A percentile compares a stretch with the other conserved stretches of the same genome.
phyloP scores from a whole-genome alignment of 768 basidiomycete genomes.

The Hemileccinum impolitum region DNA sequence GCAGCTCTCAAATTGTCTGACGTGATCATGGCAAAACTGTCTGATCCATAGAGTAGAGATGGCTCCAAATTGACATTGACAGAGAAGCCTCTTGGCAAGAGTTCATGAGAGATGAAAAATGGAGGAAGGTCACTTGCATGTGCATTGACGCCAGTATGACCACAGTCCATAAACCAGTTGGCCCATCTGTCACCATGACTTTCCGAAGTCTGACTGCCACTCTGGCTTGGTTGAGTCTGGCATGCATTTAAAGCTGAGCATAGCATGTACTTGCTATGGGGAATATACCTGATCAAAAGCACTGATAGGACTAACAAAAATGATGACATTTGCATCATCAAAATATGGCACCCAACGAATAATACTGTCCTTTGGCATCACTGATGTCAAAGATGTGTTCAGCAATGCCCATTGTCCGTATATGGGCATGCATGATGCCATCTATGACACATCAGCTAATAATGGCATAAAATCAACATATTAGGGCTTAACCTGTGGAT shows the following conservation, averaged over 20 bases:
- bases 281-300: slow-evolving; percentile 67
- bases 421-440: slow-evolving; percentile 85
- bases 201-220: too few species aligned
- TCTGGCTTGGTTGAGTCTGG: too few species aligned
- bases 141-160: too few species aligned
- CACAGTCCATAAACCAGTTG: too few species aligned
- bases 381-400: slow-evolving; percentile 85
- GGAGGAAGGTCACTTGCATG: too few species aligned
- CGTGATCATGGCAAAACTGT: slow-evolving; percentile 26
- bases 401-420: slow-evolving; percentile 86
- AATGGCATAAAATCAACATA: slow-evolving; percentile 24
- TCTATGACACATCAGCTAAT: slow-evolving; percentile 42
- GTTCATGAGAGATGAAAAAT: slow-evolving; percentile 16
- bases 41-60: slow-evolving; percentile 38
- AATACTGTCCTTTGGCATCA: slow-evolving; percentile 66
- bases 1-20: slow-evolving; percentile 35
- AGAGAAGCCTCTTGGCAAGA: slow-evolving; percentile 14
- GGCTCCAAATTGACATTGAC: slow-evolving; percentile 32
- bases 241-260: slow-evolving; percentile 1
- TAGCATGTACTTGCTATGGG: neutral
- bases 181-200: too few species aligned
- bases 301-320: slow-evolving; percentile 75
- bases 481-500: slow-evolving; percentile 53
- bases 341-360: slow-evolving; percentile 70
- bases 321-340: slow-evolving; percentile 74